Evolutionary conservation across 2,329 filamentous ascomycete genomes (phyloP), one percentile per base, ranked within the genome.

Genomic region (Cladophialophora chaetospira): DNA sequence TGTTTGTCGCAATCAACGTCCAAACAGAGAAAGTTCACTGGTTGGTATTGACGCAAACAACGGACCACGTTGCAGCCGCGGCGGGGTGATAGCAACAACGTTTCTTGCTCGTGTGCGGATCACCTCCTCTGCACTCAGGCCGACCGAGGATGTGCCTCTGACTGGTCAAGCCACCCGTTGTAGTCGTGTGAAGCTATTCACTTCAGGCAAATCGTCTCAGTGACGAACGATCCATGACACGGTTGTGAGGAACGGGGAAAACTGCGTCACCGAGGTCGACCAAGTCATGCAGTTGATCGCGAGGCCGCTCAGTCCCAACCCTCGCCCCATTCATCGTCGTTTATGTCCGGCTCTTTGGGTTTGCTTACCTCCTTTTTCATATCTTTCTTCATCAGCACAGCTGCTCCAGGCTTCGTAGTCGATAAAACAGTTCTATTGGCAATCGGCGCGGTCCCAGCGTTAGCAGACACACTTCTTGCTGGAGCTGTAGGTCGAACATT

Each of bases 351-450:
- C 19, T 57, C 42, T 45, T 57, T 63, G n/a, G 58, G 58, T 36
- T 63, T 63, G 15, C 55, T 53, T 15, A 49, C 9, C 19, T 55
- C 58, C 46, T 58, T 80, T 66, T 89, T 82, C 61, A 89, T 83
- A 73, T 87, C 88, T 74, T 89, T 91, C 0, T 81, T 73, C 1
- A 69, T 71, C 0, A 77, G 70, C 1, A 76, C 63, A 1, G 75
- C 69, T 5, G 76, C 71, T 60, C 81, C 82, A 0, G 78, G 71
- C 58, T 80, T 82, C 1, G 70, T 60, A 10, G 68, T 62, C 2
- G 50, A 13, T 19, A 63, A 43, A 3, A 73, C 77, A 21, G 70
- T 64, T 6, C 71, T 70, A 64, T 72, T 71, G 48, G 54, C 23
- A 23, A 64, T 60, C 6, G 62, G 59, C n/a, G 63, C 60, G 15